Base-by-base conservation (phyloP, 1,139 yeast species). In the Pichia sp. region DNA sequence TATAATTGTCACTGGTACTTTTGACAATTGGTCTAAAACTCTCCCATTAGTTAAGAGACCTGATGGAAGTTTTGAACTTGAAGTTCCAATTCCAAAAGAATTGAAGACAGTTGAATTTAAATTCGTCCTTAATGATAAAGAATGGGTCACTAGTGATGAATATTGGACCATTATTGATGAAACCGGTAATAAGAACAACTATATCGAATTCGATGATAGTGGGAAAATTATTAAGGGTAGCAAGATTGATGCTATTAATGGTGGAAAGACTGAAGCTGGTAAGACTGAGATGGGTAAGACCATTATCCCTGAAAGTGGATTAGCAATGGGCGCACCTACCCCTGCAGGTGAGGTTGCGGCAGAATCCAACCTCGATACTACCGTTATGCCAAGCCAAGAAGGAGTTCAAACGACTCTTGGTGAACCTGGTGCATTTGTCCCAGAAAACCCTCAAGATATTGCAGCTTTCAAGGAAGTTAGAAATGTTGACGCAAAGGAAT, bases 1-100 rank as follows among this genome's bases (percentile, higher is more conserved):
- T 32, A 91, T 83, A 38, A 64, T 74, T 44, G 77, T 83, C 41
- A 80, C 91, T 21, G 94, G 94, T 44, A 69, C 79, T 33, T 82
- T 83, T 58, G 91, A 82, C 56, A 63, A 76, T 50, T 83, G 94
- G 94, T 56, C 72, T 29, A 70, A 78, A 46, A 58, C 75, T 1
- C 63, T 72, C 39, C 74, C 73, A 27, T 64, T 82, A 45, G 74
- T 76, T 32, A 73, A 78, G 53, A 73, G 72, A 45, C 57, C 72
- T 3, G 72, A 69, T 47, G 87, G 85, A 9, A 66, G 73, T 6
- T 80, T 77, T 49, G 72, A 70, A 41, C 56, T 78, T 39, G 67
- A 76, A 3, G 68, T 79, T 46, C 88, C 77, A 37, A 66, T 69
- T 41, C 54, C 51, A 33, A 47, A 50, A n/a, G 51, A 55, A 3